Evolutionary conservation across 2,329 filamentous ascomycete genomes (phyloP), one percentile per base, ranked within the genome.

Genomic region (Tolypocladium guangdongense): DNA sequence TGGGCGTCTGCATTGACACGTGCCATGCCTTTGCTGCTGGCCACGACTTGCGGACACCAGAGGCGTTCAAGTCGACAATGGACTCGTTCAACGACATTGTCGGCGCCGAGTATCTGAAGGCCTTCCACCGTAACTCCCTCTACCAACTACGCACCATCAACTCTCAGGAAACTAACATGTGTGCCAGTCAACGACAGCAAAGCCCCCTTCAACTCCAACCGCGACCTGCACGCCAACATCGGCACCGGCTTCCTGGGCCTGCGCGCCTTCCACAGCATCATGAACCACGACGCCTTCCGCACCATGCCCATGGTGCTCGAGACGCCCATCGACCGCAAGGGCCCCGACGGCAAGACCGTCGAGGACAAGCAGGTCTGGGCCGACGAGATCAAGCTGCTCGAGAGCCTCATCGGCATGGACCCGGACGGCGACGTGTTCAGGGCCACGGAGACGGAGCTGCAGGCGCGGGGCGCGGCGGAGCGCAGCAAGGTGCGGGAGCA

Each of bases 11-110:
- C 69, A 83, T 99, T 54, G 93, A 99, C 67, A 99, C 93, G 0
- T 99, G 93, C 71, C 93, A 99, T 70, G 84, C 90, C 55, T 97
- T 97, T 68, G 92, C 92, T 0, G 91, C 89, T 0, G 93, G 93
- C 7, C 93, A 97, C 67, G 93, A 99, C 67, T 71, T 99, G 35
- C 82, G 90, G 52, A 83, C 85, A 0, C 86, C 88, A 0, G 78
- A 82, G 50, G 78, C 86, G 0, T 96, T 95, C 67, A 74, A 80
- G 36, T 71, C 77, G 50, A 93, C 90, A 0, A 81, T 97, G 68
- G 68, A 79, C 36, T 77, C 85, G 35, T 96, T 99, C 61, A 86
- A 95, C 60, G 66, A 81, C 11, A 74, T 86, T 7, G 86, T 99
- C 11, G 93, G 93, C 1, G 68, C 86, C 33, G 71, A 81, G 52